phyloP scores from a whole-genome alignment of 73 alveolate species.

The Diophrys appendiculata region DNA sequence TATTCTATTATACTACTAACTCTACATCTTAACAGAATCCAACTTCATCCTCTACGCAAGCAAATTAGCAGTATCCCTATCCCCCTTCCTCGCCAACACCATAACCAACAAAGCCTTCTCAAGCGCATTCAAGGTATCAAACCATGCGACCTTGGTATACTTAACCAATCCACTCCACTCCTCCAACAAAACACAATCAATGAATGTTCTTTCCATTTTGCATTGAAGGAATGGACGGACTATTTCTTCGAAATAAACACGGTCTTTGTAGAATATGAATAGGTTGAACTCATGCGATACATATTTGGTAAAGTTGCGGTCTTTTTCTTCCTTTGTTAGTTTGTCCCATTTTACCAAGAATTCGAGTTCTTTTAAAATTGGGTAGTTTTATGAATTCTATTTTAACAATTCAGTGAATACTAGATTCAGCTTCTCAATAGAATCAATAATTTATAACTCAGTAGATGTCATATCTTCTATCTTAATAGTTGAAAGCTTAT shows the following conservation, averaged over 20 bases:
- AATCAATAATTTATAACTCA: slow-evolving; percentile 48
- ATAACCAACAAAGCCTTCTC: slow-evolving; percentile 2
- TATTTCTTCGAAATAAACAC: slow-evolving; percentile 58
- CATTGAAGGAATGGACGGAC: slow-evolving; percentile 58
- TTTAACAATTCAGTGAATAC: slow-evolving; percentile 44
- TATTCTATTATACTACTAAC: slow-evolving; percentile 33
- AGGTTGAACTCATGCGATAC: slow-evolving; percentile 71
- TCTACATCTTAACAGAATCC: neutral
- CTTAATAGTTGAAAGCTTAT: neutral
- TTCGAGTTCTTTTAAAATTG: neutral
- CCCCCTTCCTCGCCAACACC: neutral
- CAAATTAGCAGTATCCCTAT: neutral
- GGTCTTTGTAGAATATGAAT: slow-evolving; percentile 74
- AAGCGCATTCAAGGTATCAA: slow-evolving; percentile 8
- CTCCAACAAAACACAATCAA: slow-evolving; percentile 46
- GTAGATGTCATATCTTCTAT: slow-evolving; percentile 53
- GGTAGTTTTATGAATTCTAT: slow-evolving; percentile 7
- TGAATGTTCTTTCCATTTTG: slow-evolving; percentile 77
- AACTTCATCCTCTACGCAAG: slow-evolving; percentile 13
- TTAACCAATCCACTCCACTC: slow-evolving; percentile 10
- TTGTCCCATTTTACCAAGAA: slow-evolving; percentile 64
- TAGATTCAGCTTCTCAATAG: slow-evolving; percentile 46
- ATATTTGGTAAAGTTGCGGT: slow-evolving; percentile 56
- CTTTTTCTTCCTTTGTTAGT: slow-evolving; percentile 57
- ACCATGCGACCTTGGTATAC: neutral